These are phyloP conservation scores for Fagus sylvatica DNA, from an alignment of 306 rosid species.

Conservation along the genomic window DNA sequence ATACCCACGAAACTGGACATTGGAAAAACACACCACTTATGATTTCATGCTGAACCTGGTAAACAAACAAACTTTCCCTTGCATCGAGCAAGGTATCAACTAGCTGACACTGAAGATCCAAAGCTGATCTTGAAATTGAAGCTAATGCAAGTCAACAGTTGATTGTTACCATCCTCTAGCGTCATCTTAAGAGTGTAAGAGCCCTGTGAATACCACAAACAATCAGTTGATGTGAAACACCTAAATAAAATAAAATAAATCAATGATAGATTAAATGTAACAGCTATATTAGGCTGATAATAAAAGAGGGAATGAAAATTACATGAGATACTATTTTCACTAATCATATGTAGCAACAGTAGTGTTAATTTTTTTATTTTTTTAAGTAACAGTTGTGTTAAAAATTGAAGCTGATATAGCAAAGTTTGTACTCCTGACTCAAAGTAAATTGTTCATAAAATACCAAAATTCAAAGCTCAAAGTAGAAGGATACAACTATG, in stretches of 20 bases:
- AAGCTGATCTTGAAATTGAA: conserved; percentile 62
- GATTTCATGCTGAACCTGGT: too few relatives aligned
- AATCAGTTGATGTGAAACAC: not conserved
- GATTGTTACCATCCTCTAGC: conserved; percentile 31
- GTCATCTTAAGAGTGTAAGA: conserved; percentile 60
- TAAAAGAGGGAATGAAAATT: too few relatives aligned
- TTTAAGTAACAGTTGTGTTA: too few relatives aligned
- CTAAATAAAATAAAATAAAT: not conserved
- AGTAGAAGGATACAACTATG: too few relatives aligned
- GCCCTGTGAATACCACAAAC: conserved; percentile 51
- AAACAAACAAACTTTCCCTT: too few relatives aligned
- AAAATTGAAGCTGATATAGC: too few relatives aligned
- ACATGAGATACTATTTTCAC: too few relatives aligned
- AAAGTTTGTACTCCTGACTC: too few relatives aligned
- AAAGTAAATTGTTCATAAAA: too few relatives aligned
- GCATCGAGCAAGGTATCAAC: conserved; percentile 21
- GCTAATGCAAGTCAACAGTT: conserved; percentile 60
- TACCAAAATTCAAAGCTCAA: too few relatives aligned
- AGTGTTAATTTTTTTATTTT: too few relatives aligned
- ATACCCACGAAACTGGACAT: not conserved
- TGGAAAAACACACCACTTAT: not conserved
- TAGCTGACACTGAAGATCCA: conserved; percentile 32
- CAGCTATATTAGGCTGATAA: not conserved
- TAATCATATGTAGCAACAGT: too few relatives aligned
- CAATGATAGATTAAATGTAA: not conserved